Evolutionary conservation across 306 rosid species (phyloP), one percentile per base, ranked within the genome.

Genomic region (Quercus agrifolia): DNA sequence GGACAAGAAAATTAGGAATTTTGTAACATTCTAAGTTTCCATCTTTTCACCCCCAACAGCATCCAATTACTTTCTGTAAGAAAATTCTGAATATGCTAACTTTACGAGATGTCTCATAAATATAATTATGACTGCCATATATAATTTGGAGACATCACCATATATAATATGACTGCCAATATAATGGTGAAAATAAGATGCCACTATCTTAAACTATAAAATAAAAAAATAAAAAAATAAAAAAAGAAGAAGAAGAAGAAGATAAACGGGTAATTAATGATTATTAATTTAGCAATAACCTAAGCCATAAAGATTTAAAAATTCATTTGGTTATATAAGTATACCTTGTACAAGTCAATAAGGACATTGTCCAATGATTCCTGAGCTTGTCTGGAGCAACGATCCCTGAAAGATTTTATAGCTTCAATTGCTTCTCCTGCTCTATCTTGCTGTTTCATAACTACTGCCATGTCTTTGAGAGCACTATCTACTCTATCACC

Each of bases 381-480:
- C 67, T 95, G 99, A 49, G 99, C 91, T 75, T 95, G 99, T 85
- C 85, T 95, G 57, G 96, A 85, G 81, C 98, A 95, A 15, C 83
- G 81, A 15, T 74, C 68, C 71, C 99, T 85, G 76, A 90, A 92
- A 9, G 98, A 91, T 54, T 73, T 83, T 20, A 95, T 86, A 4
- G 99, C 99, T 88, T 92, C 96, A 80, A 95, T 91, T 57, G 97
- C 99, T 90, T 95, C 98, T 83, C 91, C 90, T 1, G 94, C 86
- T 79, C 96, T 84, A 46, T 92, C 95, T 70, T 88, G 84, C 54
- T 91, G 96, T 84, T 95, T 95, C 99, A 95, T 91, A 69, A 92
- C 96, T 11, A 92, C 92, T 0, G 98, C 99, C 99, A 95, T 95
- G 76, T 95, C 99, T 72, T 94, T 94, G 4, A 94, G 78, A 35